phyloP scores from a whole-genome alignment of 495 filamentous ascomycete genomes.

The Aeminium ludgeri region DNA sequence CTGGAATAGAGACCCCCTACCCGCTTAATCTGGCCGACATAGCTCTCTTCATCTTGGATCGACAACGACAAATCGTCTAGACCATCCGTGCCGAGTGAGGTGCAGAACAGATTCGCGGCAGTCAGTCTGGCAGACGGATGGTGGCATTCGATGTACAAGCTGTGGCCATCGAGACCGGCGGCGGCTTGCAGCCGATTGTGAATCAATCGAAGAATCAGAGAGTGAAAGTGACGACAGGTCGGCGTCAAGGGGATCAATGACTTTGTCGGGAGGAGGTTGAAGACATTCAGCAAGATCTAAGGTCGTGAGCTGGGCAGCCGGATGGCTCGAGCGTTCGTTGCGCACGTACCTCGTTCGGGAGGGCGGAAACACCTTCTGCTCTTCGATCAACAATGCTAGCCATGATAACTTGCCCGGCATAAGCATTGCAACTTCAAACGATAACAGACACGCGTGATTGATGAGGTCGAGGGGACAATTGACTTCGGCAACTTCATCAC shows the following conservation, averaged over 20 bases:
- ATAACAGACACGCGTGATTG: background rate
- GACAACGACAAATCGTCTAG: constrained; percentile 29
- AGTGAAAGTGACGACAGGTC: constrained; percentile 50
- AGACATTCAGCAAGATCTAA: constrained; percentile 51
- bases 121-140: constrained; percentile 52
- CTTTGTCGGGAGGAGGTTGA: constrained; percentile 41
- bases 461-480: too few relatives aligned
- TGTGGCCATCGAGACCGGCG: constrained; percentile 39
- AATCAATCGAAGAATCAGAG: constrained; percentile 48
- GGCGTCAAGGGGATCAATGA: constrained; percentile 42
- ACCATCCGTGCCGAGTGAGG: constrained; percentile 43
- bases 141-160: constrained; percentile 60
- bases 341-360: constrained; percentile 34
- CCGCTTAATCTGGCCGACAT: constrained; percentile 20
- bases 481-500: too few relatives aligned
- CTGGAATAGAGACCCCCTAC: constrained; percentile 35
- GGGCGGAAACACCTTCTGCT: constrained; percentile 23
- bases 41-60: constrained; percentile 12
- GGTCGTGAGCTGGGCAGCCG: background rate
- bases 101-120: constrained; percentile 52
- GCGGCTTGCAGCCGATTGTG: constrained; percentile 45
- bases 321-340: background rate
- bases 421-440: background rate
- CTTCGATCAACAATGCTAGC: background rate
- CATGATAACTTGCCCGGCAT: background rate